These are phyloP conservation scores for Cenchrus fungigraminus DNA, from an alignment of 176 grass and related monocot genomes.

Conservation along the genomic window DNA sequence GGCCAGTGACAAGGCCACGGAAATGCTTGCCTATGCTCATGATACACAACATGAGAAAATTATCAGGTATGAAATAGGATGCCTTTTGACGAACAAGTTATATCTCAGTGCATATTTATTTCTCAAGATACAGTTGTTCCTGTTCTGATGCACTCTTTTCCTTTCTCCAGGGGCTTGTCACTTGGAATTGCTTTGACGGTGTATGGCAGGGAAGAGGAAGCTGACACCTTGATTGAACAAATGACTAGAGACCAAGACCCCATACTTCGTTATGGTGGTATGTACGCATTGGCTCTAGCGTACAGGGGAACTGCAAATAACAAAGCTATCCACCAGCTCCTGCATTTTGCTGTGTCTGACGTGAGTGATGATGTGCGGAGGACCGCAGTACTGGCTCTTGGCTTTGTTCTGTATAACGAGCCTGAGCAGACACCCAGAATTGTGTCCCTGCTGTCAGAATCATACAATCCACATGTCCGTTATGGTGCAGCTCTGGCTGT, in stretches of 20 bases:
- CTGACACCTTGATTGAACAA: conserved; percentile 85
- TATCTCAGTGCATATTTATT: not conserved
- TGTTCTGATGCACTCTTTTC: not conserved
- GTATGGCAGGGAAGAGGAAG: conserved; percentile 87
- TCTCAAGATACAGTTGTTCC: not conserved
- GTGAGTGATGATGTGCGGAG: conserved; percentile 84
- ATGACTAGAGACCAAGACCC: conserved; percentile 92
- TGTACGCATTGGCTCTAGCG: conserved; percentile 85
- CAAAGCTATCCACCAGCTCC: conserved; percentile 90
- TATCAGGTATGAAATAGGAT: conserved; percentile 52
- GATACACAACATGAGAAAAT: conserved; percentile 95
- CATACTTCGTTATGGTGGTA: conserved; percentile 87
- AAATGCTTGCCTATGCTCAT: conserved; percentile 91
- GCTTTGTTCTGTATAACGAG: conserved; percentile 83
- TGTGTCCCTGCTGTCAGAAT: conserved; percentile 81
- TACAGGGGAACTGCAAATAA: conserved; percentile 90
- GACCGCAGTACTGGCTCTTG: conserved; percentile 85
- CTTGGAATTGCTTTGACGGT: conserved; percentile 84
- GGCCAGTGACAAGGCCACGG: conserved; percentile 68
- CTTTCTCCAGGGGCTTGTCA: conserved; percentile 60
- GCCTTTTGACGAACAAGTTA: conserved; percentile 16
- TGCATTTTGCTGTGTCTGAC: conserved; percentile 80
- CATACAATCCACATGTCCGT: conserved; percentile 89
- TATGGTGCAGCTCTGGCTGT: conserved; percentile 90
- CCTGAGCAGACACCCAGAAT: conserved; percentile 87